phyloP scores from a whole-genome alignment of 805 yeast genomes.

The Saccharomycopsis guyanensis region DNA sequence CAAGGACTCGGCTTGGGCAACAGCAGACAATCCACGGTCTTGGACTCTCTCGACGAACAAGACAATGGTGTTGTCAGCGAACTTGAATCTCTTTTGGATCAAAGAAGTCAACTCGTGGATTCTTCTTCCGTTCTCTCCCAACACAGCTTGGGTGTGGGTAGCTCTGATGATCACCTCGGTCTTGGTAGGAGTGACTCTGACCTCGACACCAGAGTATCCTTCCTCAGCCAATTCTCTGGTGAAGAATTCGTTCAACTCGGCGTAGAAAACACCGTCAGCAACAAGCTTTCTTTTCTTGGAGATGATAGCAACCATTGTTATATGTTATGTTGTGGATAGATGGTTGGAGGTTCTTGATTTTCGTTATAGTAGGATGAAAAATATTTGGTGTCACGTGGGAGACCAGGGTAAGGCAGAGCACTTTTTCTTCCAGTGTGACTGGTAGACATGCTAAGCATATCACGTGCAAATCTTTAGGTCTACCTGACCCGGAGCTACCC shows the following conservation, averaged over 20 bases:
- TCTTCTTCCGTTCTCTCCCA: constrained; percentile 99
- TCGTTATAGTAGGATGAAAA: not conserved
- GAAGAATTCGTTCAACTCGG: constrained; percentile 99
- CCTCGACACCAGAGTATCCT: constrained; percentile 99
- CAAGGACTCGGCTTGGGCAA: constrained; percentile 99
- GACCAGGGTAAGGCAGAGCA: not conserved
- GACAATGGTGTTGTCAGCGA: constrained; percentile 86
- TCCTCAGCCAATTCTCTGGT: constrained; percentile 99
- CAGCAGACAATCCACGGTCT: constrained; percentile 99
- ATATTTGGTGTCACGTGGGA: not conserved
- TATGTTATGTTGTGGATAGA: constrained; percentile 3
- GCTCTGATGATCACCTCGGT: constrained; percentile 98
- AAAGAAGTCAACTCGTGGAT: constrained; percentile 97
- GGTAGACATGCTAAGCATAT: too few species aligned
- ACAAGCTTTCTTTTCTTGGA: constrained; percentile 99
- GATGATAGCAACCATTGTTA: constrained; percentile 44
- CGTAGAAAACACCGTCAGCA: constrained; percentile 99
- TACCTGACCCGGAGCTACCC: too few species aligned
- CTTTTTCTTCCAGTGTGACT: too few species aligned
- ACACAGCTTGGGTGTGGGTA: constrained; percentile 95
- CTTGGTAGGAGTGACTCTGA: constrained; percentile 96
- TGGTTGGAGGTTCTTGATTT: not conserved
- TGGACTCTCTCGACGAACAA: constrained; percentile 98
- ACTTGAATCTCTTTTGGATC: constrained; percentile 97
- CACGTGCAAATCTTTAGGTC: not conserved